Conservation (phyloP, 345 rosid species). For the Citrus medica region DNA sequence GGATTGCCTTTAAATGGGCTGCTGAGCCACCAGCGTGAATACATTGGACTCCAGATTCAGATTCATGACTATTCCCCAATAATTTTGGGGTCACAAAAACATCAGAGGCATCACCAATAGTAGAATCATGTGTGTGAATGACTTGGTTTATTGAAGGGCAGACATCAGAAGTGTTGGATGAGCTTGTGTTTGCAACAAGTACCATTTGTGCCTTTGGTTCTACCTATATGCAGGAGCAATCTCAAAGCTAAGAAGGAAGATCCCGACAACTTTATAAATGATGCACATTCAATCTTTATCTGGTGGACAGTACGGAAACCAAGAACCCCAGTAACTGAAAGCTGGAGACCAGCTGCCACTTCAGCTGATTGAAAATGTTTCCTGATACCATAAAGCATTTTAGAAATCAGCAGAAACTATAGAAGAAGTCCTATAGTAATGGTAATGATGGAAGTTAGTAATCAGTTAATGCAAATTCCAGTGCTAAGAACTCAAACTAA, state of each 20-base stretch:
- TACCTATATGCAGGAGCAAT: constrained; percentile 42
- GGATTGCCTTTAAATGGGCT: constrained; percentile 47
- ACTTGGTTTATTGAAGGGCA: constrained; percentile 31
- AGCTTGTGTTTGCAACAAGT: constrained; percentile 51
- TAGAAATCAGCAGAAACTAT: not conserved
- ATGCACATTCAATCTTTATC: constrained; percentile 33
- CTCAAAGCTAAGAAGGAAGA: constrained; percentile 17
- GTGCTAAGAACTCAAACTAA: constrained; percentile 6
- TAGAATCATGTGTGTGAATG: constrained; percentile 33
- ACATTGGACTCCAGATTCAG: constrained; percentile 24
- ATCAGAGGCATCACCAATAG: constrained; percentile 58
- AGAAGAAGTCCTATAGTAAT: not conserved
- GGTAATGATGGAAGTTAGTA: not conserved
- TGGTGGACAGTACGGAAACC: constrained; percentile 86
- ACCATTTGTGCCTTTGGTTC: constrained; percentile 83
- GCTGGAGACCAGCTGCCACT: constrained; percentile 61
- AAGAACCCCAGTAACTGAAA: constrained; percentile 76
- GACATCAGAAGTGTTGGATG: constrained; percentile 26
- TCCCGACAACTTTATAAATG: not conserved
- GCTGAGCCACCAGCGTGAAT: constrained; percentile 15
- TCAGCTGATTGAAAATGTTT: constrained; percentile 71
- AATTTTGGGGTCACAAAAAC: constrained; percentile 66
- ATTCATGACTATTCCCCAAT: constrained; percentile 36
- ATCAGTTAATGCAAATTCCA: not conserved
- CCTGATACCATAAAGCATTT: constrained; percentile 37